Base-by-base conservation (phyloP, 1,139 yeast genomes). In the Diutina sp. region DNA sequence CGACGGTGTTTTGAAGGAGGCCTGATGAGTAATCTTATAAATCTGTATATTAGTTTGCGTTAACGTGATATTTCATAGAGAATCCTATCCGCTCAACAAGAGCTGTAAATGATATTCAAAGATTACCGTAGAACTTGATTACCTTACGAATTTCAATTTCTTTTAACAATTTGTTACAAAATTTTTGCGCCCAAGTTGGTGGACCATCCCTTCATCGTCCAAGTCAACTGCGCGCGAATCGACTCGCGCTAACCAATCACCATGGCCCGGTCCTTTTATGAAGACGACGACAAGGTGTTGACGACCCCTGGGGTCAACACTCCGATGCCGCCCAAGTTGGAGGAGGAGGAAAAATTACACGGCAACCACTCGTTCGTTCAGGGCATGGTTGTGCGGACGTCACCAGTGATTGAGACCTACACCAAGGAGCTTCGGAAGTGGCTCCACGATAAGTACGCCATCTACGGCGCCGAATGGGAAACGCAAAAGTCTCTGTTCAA, bases 301-400 rank as follows among this genome's bases (percentile, higher is more conserved):
- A 72, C 76, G 58, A 76, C 74, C 54, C 85, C 85, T 0, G 84
- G 84, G 0, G 66, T 71, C 55, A 74, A 72, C 56, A 62, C 70
- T 45, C 67, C 70, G 44, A 76, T 78, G 44, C 59, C 73, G 14
- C 57, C 64, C 12, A 72, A 71, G 51, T 67, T 78, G 61, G 66
- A 70, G 60, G 63, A 68, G 48, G 62, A 74, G 60, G 82, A 78
- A 63, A 65, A 75, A 1, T 58, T 69, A 5, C 78, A 77, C 59
- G 75, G 78, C 8, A 69, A 73, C 54, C 72, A 73, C 46, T 65
- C 75, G 7, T 72, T 76, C 55, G 66, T 80, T 55, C 69, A 79
- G 30, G 85, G 85, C n/a, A 80, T 80, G 79, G 74, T 74, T 6
- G 72, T 81, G 55, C 69, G 83, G 59, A 67, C 82, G 7, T 68